phyloP scores from a whole-genome alignment of 768 basidiomycete genomes.

The Fomitopsis pulvina region DNA sequence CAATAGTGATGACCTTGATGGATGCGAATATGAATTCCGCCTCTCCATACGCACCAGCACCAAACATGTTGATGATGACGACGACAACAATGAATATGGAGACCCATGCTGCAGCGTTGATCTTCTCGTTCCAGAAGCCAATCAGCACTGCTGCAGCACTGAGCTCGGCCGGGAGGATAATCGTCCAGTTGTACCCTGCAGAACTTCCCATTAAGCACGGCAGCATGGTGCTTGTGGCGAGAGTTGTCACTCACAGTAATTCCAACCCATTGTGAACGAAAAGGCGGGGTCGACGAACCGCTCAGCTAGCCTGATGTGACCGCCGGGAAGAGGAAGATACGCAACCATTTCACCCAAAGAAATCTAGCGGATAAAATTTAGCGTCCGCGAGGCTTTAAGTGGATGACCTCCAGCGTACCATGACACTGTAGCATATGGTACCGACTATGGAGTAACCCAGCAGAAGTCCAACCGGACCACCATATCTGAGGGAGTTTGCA shows the following conservation, averaged over 20 bases:
- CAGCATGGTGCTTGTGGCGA: constrained; percentile 5
- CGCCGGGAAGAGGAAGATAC: constrained; percentile 73
- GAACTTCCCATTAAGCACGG: too few relatives aligned
- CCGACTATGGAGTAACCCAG: constrained; percentile 67
- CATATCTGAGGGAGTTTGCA: constrained; percentile 31
- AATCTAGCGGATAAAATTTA: constrained; percentile 31
- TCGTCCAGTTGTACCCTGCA: constrained; percentile 49
- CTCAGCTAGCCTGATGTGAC: constrained; percentile 74
- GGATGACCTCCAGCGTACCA: constrained; percentile 46
- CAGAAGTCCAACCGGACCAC: constrained; percentile 58
- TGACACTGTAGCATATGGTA: constrained; percentile 62
- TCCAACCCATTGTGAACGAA: constrained; percentile 50
- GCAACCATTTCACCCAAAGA: constrained; percentile 73
- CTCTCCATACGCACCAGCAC: constrained; percentile 78
- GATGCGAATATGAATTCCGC: constrained; percentile 86
- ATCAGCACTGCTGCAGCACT: constrained; percentile 74
- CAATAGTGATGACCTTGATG: constrained; percentile 86
- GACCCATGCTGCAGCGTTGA: constrained; percentile 74
- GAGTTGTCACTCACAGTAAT: constrained; percentile 35
- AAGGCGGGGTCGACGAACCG: constrained; percentile 77
- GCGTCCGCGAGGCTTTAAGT: background rate
- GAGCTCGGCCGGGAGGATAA: constrained; percentile 66
- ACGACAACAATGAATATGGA: constrained; percentile 70
- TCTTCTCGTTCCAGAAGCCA: constrained; percentile 51
- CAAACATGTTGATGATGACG: constrained; percentile 67